Conservation (phyloP, 2,329 filamentous ascomycete genomes). For the Ambrosiella beaveri region DNA sequence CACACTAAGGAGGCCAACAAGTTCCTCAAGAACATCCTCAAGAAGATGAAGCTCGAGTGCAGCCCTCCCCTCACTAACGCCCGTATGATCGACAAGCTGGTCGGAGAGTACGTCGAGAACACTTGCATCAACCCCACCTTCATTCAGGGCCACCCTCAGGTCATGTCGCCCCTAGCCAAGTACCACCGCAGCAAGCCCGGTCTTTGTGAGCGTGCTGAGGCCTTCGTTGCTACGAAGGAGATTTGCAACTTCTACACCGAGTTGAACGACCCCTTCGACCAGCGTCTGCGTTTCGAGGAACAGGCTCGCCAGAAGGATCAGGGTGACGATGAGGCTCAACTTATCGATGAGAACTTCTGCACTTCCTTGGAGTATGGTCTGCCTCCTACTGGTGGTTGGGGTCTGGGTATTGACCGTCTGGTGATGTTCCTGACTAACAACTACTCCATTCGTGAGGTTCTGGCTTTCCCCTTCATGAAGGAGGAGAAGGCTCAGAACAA, state of each 20-base stretch:
- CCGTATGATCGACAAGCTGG: conserved; percentile 89
- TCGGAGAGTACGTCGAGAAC: conserved; percentile 88
- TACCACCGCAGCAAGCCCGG: conserved; percentile 61
- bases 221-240: conserved; percentile 63
- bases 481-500: conserved; percentile 41
- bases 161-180: conserved; percentile 65
- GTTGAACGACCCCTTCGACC: conserved; percentile 83
- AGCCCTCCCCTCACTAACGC: conserved; percentile 80
- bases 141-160: conserved; percentile 58
- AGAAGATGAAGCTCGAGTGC: conserved; percentile 85
- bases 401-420: conserved; percentile 85
- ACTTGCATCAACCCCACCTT: conserved; percentile 87
- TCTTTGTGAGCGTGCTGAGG: conserved; percentile 92
- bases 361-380: conserved; percentile 76
- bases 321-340: conserved; percentile 91
- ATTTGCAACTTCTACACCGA: conserved; percentile 87
- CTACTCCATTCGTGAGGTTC: conserved; percentile 83
- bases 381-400: conserved; percentile 89
- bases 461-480: conserved; percentile 98
- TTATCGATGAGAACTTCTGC: conserved; percentile 92
- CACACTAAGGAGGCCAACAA: conserved; percentile 79
- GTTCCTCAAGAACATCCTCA: conserved; percentile 68
- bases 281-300: conserved; percentile 72
- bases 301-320: conserved; percentile 90
- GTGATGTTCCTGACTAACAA: conserved; percentile 94